phyloP scores from a whole-genome alignment of 306 rosid species.

The Rubus parviflorus region DNA sequence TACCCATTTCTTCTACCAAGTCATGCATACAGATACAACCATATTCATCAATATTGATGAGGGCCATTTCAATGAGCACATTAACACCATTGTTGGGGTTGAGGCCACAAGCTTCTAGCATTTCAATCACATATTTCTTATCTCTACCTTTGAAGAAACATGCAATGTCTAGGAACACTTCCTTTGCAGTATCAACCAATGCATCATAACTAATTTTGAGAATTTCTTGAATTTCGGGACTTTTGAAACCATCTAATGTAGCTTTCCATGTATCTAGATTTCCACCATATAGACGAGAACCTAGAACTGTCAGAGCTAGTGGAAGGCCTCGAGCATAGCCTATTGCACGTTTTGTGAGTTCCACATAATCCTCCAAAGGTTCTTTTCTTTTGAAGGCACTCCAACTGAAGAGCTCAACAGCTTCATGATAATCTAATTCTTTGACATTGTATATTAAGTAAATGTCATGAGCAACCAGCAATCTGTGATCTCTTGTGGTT shows the following conservation, averaged over 20 bases:
- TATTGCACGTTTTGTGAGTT: background rate
- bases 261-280: slow-evolving; percentile 15
- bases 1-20: slow-evolving; percentile 40
- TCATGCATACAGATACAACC: slow-evolving; percentile 32
- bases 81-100: slow-evolving; percentile 25
- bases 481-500: background rate
- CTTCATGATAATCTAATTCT: background rate
- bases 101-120: slow-evolving; percentile 36
- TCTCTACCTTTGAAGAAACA: slow-evolving; percentile 29
- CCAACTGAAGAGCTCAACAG: slow-evolving; percentile 1
- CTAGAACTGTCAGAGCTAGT: slow-evolving; percentile 42
- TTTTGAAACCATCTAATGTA: background rate
- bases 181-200: slow-evolving; percentile 22
- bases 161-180: slow-evolving; percentile 37
- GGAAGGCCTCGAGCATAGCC: slow-evolving; percentile 22
- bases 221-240: slow-evolving; percentile 42
- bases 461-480: background rate
- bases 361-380: background rate
- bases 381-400: background rate
- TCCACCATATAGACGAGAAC: slow-evolving; percentile 34
- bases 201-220: slow-evolving; percentile 36
- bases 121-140: slow-evolving; percentile 22
- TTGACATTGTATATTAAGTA: background rate
- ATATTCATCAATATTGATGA: background rate
- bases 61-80: slow-evolving; percentile 27